Evolutionary conservation across 225 moss, liverwort and hornwort genomes (phyloP), one percentile per base, ranked within the genome.

Genomic region (Straminergon stramineum): DNA sequence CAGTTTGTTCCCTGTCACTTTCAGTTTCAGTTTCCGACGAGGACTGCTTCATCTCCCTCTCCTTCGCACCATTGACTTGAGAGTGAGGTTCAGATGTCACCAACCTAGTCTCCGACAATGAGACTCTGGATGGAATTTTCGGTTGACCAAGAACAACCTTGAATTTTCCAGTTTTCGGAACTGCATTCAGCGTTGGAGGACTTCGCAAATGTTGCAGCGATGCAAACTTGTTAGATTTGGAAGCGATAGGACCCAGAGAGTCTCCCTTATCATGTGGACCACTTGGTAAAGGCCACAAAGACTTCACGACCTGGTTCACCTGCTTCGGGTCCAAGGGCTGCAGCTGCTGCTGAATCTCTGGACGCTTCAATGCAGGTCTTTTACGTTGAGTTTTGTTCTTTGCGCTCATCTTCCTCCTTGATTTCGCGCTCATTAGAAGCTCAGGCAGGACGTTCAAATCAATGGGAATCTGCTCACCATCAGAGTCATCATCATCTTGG

Each of bases 1-100:
- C 88, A 91, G 67, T 79, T 65, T 67, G 91, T 81, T 93, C 94
- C 90, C 85, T 91, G 84, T 95, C 94, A 89, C 93, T 93, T 85
- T 95, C 92, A 64, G 94, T 95, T 91, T 91, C 93, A 8, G 90
- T 90, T 92, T 94, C 94, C 80, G 94, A 94, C 81, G 94, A 93
- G 56, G 92, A 90, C n/a, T 90, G 81, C 74, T 53, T 77, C 51
- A 27, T 73, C 81, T 90, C 88, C 84, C 75, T 75, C 81, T 75
- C 83, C 80, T 88, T 87, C 78, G 64, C 66, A 90, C 74, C 79
- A 70, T 83, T 92, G 28, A 71, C 67, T 41, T 81, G 67, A 60
- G 71, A 41, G 52, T 76, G 84, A 64, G 84, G 31, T 85, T 82
- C 81, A 78, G 75, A 75, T 60, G 62, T 87, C 82, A 56, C 82